Base-by-base conservation (phyloP, 1,284 basidiomycete species). In the Malassezia brasiliensis region DNA sequence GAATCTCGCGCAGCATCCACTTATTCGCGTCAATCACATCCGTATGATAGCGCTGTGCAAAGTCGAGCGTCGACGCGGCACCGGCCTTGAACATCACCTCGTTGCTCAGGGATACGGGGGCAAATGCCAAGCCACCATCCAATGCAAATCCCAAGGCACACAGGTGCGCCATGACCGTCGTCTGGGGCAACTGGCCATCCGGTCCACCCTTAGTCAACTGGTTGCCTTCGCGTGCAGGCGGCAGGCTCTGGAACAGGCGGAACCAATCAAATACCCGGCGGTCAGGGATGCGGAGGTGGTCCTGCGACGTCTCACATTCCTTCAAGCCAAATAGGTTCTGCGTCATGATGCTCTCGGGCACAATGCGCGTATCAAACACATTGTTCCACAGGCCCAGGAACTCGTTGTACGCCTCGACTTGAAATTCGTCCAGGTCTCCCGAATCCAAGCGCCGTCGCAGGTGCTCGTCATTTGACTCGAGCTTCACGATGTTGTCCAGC, bases 101-200 rank as follows among this genome's bases (percentile, higher is more conserved):
- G 20, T 61, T 59, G n/a, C 52, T 57, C 34, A 67, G 62, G 1
- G 70, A 66, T 10, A 74, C 38, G 1, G 70, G 69, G n/a, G 64
- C 53, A 53, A 74, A 74, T 0, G 64, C 59, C 3, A 74, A 47
- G 1, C 62, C 63, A 8, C 59, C 68, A 35, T 74, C 71, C 56
- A 71, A 50, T 30, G 63, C 44, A 34, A 66, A 65, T 1, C 58
- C 59, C 11, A 62, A 15, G 19, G 56, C 37, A 14, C 51, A 36
- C 8, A 60, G 55, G 28, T 68, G 61, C 2, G 47, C 40, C 30
- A 47, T 39, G 5, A 47, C 49, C 19, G 41, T n/a, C 14, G 52
- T 32, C 22, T 50, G 39, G 1, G 56, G 47, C 8, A 53, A 51
- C 48, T 49, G 45, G 28, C 47, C 51, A n/a, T 46, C 40, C 10